These are phyloP conservation scores for Calycina marina DNA, from an alignment of 2,329 filamentous ascomycete species.

Conservation along the genomic window DNA sequence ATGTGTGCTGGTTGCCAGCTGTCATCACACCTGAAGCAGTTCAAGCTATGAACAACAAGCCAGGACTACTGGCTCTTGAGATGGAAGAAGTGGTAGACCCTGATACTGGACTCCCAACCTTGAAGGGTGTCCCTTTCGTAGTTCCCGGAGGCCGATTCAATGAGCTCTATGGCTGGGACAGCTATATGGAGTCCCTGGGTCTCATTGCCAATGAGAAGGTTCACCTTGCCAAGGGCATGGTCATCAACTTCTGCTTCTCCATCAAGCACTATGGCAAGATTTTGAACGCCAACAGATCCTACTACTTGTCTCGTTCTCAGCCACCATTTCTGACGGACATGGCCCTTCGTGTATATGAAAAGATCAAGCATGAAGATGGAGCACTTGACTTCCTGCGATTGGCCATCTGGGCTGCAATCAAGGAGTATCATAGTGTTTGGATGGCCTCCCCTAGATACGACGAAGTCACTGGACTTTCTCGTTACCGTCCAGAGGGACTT, in stretches of 20 bases:
- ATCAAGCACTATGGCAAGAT: slow-evolving; percentile 99
- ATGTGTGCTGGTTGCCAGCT: slow-evolving; percentile 67
- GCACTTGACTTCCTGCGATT: slow-evolving; percentile 67
- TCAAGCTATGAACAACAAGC: slow-evolving; percentile 70
- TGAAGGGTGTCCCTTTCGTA: slow-evolving; percentile 82
- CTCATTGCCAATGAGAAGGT: slow-evolving; percentile 74
- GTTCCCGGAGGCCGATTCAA: slow-evolving; percentile 96
- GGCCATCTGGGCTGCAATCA: slow-evolving; percentile 82
- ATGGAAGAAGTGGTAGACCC: slow-evolving; percentile 65
- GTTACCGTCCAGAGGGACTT: slow-evolving; percentile 35
- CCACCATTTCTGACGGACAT: slow-evolving; percentile 96
- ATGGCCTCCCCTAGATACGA: slow-evolving; percentile 30
- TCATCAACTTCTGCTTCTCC: slow-evolving; percentile 92
- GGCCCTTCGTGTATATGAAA: slow-evolving; percentile 84
- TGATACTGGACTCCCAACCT: slow-evolving; percentile 51
- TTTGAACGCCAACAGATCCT: slow-evolving; percentile 88
- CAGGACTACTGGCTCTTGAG: slow-evolving; percentile 76
- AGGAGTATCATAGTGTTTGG: slow-evolving; percentile 36
- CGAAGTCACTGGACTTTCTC: slow-evolving; percentile 32
- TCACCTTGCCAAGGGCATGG: slow-evolving; percentile 86
- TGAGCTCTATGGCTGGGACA: slow-evolving; percentile 97
- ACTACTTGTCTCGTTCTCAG: slow-evolving; percentile 89
- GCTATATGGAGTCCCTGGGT: slow-evolving; percentile 93
- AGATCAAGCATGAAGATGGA: slow-evolving; percentile 57
- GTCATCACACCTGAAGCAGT: slow-evolving; percentile 71